Evolutionary conservation across 2,329 filamentous ascomycete genomes (phyloP).

Genomic region (Alternaria ventricosa): DNA sequence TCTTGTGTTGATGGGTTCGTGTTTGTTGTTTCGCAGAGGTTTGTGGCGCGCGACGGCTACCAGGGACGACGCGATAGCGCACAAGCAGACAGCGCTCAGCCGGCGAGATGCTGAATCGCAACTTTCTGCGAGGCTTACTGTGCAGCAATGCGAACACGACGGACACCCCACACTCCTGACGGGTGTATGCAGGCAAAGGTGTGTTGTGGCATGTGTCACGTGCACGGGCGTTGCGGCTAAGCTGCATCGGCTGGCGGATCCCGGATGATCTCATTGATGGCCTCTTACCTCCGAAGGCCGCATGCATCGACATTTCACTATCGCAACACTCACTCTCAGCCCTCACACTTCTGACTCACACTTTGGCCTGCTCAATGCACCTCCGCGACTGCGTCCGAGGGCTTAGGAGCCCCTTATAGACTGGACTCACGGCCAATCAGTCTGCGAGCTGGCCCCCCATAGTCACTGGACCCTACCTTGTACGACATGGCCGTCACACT

Average conservation of each 20-base stretch:
- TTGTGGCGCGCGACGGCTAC: slow-evolving; percentile 1
- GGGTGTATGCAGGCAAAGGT: neutral
- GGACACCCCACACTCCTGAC: neutral
- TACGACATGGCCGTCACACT: slow-evolving; percentile 35
- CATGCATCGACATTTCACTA: slow-evolving; percentile 10
- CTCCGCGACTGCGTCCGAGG: slow-evolving; percentile 1
- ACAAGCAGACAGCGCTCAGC: neutral
- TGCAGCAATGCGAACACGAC: neutral
- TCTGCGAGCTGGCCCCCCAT: neutral
- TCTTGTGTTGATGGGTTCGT: neutral
- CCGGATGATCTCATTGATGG: slow-evolving; percentile 10
- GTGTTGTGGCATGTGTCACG: slow-evolving; percentile 3
- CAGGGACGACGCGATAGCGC: slow-evolving; percentile 1
- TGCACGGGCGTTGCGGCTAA: slow-evolving; percentile 4
- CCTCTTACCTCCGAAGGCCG: slow-evolving; percentile 10
- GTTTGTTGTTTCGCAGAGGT: slow-evolving; percentile 8
- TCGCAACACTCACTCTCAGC: neutral
- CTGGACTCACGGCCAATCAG: neutral
- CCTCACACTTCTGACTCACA: neutral
- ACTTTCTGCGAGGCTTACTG: neutral
- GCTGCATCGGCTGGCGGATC: neutral
- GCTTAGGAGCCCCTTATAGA: slow-evolving; percentile 7
- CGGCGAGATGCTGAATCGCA: neutral
- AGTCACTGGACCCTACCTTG: slow-evolving; percentile 1
- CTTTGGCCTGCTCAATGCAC: slow-evolving; percentile 1